Evolutionary conservation across 2,329 filamentous ascomycete genomes (phyloP).

Genomic region (Cyphellophora europaea): DNA sequence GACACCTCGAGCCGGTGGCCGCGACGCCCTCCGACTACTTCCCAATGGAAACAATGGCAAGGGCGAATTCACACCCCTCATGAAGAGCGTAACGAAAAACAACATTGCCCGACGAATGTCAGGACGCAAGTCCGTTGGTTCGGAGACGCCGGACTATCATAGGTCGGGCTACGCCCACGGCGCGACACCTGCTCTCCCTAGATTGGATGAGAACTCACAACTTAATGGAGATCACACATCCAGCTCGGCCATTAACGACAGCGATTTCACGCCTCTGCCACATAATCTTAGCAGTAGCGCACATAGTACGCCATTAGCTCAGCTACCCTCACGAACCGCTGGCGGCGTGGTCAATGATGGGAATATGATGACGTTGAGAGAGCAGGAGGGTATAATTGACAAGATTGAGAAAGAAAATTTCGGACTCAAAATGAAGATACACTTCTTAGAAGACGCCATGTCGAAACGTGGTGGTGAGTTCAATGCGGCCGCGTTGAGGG

Average conservation of each 20-base stretch:
- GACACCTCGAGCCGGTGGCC: slow-evolving; percentile 66
- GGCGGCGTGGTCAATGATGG: slow-evolving; percentile 70
- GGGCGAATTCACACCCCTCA: slow-evolving; percentile 85
- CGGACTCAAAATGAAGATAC: slow-evolving; percentile 89
- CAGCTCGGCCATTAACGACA: slow-evolving; percentile 51
- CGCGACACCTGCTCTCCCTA: slow-evolving; percentile 65
- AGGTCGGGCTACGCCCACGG: slow-evolving; percentile 57
- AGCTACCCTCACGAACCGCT: slow-evolving; percentile 53
- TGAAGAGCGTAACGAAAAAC: slow-evolving; percentile 70
- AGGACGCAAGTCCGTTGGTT: slow-evolving; percentile 49
- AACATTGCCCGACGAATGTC: slow-evolving; percentile 49
- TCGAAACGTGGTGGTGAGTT: slow-evolving; percentile 81
- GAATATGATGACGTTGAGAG: slow-evolving; percentile 81
- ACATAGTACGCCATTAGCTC: slow-evolving; percentile 71
- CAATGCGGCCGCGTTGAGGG: slow-evolving; percentile 78
- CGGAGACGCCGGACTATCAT: slow-evolving; percentile 60
- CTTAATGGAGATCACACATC: slow-evolving; percentile 56
- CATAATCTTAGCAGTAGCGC: slow-evolving; percentile 73
- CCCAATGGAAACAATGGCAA: slow-evolving; percentile 46
- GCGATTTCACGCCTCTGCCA: slow-evolving; percentile 64
- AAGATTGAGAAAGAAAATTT: slow-evolving; percentile 98
- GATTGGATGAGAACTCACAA: slow-evolving; percentile 60
- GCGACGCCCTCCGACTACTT: slow-evolving; percentile 60
- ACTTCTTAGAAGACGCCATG: slow-evolving; percentile 87
- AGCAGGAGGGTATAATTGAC: slow-evolving; percentile 89